Evolutionary conservation across 331 rosid genomes (phyloP), one percentile per base, ranked within the genome.

Genomic region (Pyrus hybrid): DNA sequence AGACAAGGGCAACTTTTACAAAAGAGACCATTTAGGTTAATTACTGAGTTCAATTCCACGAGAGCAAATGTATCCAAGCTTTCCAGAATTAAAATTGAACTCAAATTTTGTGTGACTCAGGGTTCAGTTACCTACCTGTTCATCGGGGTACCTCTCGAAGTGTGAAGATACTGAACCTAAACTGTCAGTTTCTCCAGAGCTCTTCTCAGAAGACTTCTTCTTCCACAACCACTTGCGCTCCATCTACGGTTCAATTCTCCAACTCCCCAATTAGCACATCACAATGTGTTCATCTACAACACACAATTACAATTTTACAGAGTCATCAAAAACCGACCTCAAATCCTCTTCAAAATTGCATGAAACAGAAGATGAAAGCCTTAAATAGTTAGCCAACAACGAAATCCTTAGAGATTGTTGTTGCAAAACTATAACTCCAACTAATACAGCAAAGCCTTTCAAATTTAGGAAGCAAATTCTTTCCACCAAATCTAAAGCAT

Each of bases 221-320:
- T 90, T 94, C 98, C 98, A 90, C 43, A 89, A 81, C 98, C 97
- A 94, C 83, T 82, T 87, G 83, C 89, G 88, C 69, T 91, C 98
- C 91, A 88, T 91, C 73, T 47, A 5, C 1, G 58, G 49, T 77
- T 83, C 70, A 53, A 71, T 68, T 67, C 67, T 76, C 3, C 62
- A 82, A 76, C 61, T 41, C 54, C 77, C 80, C 65, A 84, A 77
- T 79, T 75, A 83, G 77, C 77, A 80, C 76, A 80, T 67, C 63
- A 41, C 67, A 45, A 63, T 37, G 54, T 51, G 65, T 68, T 82
- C 86, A 88, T 79, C 91, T 88, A 88, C 87, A 77, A 43, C 54
- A 63, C 76, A 65, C 20, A 66, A 6, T 41, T 18, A 70, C 18
- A 71, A 29, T 71, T 68, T 30, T 35, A 51, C 17, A 81, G 79